Conservation (phyloP, 352 stramenopile genomes). For the Stramenopiles sp. region DNA sequence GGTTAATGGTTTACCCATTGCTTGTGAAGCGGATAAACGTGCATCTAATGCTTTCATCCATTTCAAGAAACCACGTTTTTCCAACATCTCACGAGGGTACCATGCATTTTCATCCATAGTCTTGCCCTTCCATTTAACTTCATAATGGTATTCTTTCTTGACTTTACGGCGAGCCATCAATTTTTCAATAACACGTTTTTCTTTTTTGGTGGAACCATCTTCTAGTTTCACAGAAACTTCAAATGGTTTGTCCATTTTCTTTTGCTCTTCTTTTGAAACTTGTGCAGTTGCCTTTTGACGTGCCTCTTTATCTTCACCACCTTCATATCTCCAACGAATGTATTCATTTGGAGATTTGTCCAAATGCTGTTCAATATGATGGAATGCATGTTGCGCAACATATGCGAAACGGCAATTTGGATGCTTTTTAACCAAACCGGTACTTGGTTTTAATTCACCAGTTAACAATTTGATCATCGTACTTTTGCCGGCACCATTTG, state of each 20-base stretch:
- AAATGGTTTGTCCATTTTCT: conserved; percentile 69
- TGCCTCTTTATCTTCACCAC: conserved; percentile 53
- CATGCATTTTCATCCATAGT: neutral
- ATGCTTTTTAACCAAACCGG: conserved; percentile 37
- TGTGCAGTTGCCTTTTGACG: conserved; percentile 65
- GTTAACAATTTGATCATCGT: conserved; percentile 88
- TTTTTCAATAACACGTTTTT: neutral
- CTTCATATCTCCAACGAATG: conserved; percentile 88
- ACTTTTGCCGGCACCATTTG: conserved; percentile 89
- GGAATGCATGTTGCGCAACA: conserved; percentile 87
- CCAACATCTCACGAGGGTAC: neutral
- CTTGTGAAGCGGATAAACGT: neutral
- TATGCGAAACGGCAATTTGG: conserved; percentile 68
- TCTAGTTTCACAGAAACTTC: conserved; percentile 22
- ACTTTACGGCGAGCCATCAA: neutral
- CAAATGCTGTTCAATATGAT: conserved; percentile 85
- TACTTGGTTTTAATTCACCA: conserved; percentile 49
- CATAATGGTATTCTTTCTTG: neutral
- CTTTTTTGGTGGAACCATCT: neutral
- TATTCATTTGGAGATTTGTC: conserved; percentile 83
- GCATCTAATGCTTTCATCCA: neutral
- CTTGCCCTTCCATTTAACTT: neutral
- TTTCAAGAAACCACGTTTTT: neutral
- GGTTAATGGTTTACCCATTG: neutral
- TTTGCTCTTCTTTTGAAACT: conserved; percentile 73